Base-by-base conservation (phyloP, 495 filamentous ascomycete genomes). In the Margaritispora aquatica region DNA sequence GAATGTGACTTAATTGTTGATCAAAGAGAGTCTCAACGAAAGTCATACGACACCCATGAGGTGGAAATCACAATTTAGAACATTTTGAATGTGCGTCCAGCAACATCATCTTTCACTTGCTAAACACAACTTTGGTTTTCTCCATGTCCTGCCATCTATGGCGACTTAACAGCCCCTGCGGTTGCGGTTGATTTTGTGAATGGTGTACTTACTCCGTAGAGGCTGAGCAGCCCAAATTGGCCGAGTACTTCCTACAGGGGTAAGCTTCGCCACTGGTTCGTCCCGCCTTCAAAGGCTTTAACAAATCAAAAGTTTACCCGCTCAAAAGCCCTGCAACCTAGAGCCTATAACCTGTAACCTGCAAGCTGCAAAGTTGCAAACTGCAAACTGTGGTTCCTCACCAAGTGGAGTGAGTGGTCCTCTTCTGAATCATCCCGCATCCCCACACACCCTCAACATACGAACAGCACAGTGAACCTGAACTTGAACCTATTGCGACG, bases 231-330 rank as follows among this genome's bases (percentile, higher is more conserved):
- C 49, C 49, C 34, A 50, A 50, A 50, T n/a, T 24, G 41, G 51
- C 54, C 59, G 53, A 61, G 53, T 61, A 57, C 41, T n/a, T n/a
- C n/a, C n/a, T n/a, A n/a, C n/a, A n/a, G n/a, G n/a, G n/a, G n/a
- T n/a, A n/a, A 47, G 41, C 59, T 61, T 46, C 59, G 59, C 59
- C 59, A 61, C 59, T 46, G 17, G 44, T 57, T 52, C 51, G n/a
- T 48, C n/a, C 22, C 48, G 20, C 34, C 23, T 19, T 26, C 1
- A 17, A 10, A 2, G 5, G 22, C 8, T 13, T n/a, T 1, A 1
- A 17, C 47, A 7, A 52, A 52, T 58, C 29, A 57, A 21, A 29
- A 5, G 29, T 34, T 1, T 9, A n/a, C n/a, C n/a, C 44, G 22
- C 55, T 17, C 8, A 26, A n/a, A 7, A 47, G 17, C 5, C 44